Conservation (phyloP, 1,284 basidiomycete genomes). For the Puccinia coronata region DNA sequence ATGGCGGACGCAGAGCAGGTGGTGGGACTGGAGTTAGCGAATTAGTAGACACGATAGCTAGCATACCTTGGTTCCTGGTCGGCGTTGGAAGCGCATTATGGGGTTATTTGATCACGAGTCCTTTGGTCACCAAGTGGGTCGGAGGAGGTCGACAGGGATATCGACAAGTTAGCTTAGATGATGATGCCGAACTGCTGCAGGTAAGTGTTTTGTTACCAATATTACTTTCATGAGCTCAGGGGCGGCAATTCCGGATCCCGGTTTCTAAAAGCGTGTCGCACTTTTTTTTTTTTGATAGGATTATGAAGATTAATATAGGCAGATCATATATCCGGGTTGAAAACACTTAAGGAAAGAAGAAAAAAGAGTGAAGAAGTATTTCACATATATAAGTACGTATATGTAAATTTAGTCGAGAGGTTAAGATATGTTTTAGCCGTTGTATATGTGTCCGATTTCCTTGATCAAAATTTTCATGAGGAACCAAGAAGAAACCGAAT, state of each 20-base stretch:
- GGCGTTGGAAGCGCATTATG: slow-evolving; percentile 67
- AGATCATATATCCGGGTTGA: slow-evolving; percentile 18
- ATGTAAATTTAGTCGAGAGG: neutral
- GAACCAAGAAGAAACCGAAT: neutral
- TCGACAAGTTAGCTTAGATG: slow-evolving; percentile 49
- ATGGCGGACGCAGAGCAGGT: slow-evolving; percentile 58
- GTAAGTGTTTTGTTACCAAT: slow-evolving; percentile 16
- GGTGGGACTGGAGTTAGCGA: slow-evolving; percentile 54
- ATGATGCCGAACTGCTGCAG: slow-evolving; percentile 48
- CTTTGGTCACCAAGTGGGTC: slow-evolving; percentile 34
- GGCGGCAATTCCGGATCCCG: neutral
- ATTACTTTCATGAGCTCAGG: neutral
- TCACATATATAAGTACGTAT: slow-evolving; percentile 17
- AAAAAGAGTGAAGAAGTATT: neutral
- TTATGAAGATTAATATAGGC: slow-evolving; percentile 32
- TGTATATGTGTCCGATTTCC: neutral
- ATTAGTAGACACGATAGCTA: slow-evolving; percentile 70
- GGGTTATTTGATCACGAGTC: slow-evolving; percentile 48
- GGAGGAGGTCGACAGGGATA: slow-evolving; percentile 45
- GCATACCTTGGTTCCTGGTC: slow-evolving; percentile 80
- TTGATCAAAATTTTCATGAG: neutral
- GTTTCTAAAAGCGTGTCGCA: neutral
- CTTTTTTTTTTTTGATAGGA: neutral
- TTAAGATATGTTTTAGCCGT: neutral
- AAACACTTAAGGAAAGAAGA: neutral